A percentile compares a stretch with the other conserved stretches of the same genome.
Evolutionary conservation across 1,284 basidiomycete species (phyloP).

Genomic region (Apiotrichum laibachii): DNA sequence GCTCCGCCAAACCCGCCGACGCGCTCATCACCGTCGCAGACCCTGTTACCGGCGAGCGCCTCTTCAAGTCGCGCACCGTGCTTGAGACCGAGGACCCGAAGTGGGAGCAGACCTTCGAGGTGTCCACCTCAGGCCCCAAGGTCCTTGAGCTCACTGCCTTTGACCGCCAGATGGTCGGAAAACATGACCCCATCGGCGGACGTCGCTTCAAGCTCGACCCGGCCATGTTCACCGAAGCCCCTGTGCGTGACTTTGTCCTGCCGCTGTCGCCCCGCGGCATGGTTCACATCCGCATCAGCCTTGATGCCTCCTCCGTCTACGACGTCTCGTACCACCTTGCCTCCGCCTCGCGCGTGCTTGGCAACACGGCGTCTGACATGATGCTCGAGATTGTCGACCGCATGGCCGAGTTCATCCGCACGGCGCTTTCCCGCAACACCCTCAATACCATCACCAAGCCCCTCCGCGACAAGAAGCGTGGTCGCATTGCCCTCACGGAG

Average conservation of each 20-base stretch:
- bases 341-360: slow-evolving; percentile 32
- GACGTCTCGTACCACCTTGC: slow-evolving; percentile 46
- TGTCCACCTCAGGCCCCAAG: slow-evolving; percentile 33
- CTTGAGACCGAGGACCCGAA: slow-evolving; percentile 45
- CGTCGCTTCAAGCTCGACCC: slow-evolving; percentile 45
- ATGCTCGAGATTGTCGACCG: slow-evolving; percentile 40
- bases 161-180: slow-evolving; percentile 49
- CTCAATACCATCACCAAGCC: slow-evolving; percentile 32
- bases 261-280: slow-evolving; percentile 44
- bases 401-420: slow-evolving; percentile 42
- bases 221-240: slow-evolving; percentile 25
- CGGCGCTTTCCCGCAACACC: slow-evolving; percentile 27
- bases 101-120: slow-evolving; percentile 48
- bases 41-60: slow-evolving; percentile 33
- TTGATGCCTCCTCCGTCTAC: slow-evolving; percentile 43
- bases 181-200: slow-evolving; percentile 45
- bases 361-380: slow-evolving; percentile 44
- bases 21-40: slow-evolving; percentile 42
- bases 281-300: slow-evolving; percentile 43
- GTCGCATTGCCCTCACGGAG: slow-evolving; percentile 32
- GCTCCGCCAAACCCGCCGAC: slow-evolving; percentile 40
- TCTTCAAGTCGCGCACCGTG: slow-evolving; percentile 48
- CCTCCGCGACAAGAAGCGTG: slow-evolving; percentile 41
- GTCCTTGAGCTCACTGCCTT: slow-evolving; percentile 40
- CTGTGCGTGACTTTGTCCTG: slow-evolving; percentile 39